Percentiles rank a stretch among this genome's conserved stretches.
These are phyloP conservation scores for Diutina pseudorugosa DNA, from an alignment of 1,139 yeast species.

Conservation along the genomic window DNA sequence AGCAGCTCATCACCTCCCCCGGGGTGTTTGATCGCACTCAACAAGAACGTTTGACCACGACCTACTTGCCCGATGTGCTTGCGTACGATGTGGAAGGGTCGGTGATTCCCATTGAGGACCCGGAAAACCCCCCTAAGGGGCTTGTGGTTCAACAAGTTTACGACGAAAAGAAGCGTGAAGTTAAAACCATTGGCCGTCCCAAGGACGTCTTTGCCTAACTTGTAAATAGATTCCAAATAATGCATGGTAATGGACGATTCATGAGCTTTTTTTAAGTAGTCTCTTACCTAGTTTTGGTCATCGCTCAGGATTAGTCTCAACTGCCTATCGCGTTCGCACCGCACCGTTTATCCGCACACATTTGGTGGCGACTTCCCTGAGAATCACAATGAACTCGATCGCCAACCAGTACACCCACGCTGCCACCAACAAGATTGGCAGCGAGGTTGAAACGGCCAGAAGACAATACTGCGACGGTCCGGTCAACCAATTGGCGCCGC, in stretches of 20 bases:
- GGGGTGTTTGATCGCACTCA: slow-evolving; percentile 20
- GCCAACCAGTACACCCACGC: slow-evolving; percentile 27
- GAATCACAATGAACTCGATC: slow-evolving; percentile 25
- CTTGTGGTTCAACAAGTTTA: slow-evolving; percentile 21
- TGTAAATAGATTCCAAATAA: slow-evolving; percentile 1
- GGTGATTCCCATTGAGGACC: slow-evolving; percentile 16
- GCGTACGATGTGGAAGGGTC: slow-evolving; percentile 26
- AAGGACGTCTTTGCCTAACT: slow-evolving; percentile 17
- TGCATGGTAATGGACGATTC: background rate
- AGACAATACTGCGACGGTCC: slow-evolving; percentile 13
- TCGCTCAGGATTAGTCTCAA: background rate
- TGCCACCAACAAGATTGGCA: slow-evolving; percentile 16
- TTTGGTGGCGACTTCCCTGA: background rate
- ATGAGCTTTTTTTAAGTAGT: background rate
- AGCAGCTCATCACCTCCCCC: slow-evolving; percentile 20
- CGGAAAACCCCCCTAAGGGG: slow-evolving; percentile 23
- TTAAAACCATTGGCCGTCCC: slow-evolving; percentile 25
- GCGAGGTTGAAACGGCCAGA: slow-evolving; percentile 20
- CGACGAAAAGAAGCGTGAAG: slow-evolving; percentile 17
- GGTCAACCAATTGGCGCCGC: slow-evolving; percentile 42
- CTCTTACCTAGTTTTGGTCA: too few species aligned
- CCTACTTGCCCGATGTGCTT: slow-evolving; percentile 23
- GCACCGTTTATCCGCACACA: background rate
- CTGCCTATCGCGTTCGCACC: background rate
- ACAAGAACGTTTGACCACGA: slow-evolving; percentile 13